Percentiles rank a stretch among this genome's conserved stretches.
Evolutionary conservation across 768 basidiomycete genomes (phyloP).

Genomic region (Boletus fagicola): DNA sequence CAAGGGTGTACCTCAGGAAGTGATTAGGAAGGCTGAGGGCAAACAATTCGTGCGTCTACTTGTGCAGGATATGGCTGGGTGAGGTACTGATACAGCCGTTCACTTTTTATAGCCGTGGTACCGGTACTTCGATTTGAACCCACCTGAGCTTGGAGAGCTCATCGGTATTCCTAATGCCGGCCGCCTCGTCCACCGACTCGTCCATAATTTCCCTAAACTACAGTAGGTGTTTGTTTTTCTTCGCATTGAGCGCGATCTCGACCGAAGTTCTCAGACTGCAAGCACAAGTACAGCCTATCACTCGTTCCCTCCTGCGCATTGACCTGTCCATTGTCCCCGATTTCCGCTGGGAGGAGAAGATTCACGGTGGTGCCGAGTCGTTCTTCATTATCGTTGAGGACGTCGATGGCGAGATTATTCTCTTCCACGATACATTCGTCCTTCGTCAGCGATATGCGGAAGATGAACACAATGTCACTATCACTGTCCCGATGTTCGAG

Average conservation of each 20-base stretch:
- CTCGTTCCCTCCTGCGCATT: conserved; percentile 85
- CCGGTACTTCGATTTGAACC: conserved; percentile 90
- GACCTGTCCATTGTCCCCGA: conserved; percentile 96
- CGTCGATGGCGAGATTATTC: conserved; percentile 93
- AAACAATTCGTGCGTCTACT: conserved; percentile 84
- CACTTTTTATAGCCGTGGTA: conserved; percentile 73
- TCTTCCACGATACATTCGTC: conserved; percentile 92
- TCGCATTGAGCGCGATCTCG: neutral
- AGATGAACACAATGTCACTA: conserved; percentile 90
- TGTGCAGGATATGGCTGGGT: neutral
- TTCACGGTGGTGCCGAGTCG: conserved; percentile 83
- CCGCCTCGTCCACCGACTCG: conserved; percentile 84
- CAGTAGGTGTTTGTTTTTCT: conserved; percentile 49
- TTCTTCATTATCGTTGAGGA: conserved; percentile 96
- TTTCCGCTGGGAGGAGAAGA: conserved; percentile 96
- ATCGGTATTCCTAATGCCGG: conserved; percentile 94
- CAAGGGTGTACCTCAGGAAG: conserved; percentile 82
- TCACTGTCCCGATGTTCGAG: conserved; percentile 96
- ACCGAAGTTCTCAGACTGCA: conserved; percentile 54
- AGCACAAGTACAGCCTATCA: conserved; percentile 96
- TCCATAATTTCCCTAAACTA: conserved; percentile 95
- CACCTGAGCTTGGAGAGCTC: conserved; percentile 92
- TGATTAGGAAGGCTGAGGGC: conserved; percentile 87
- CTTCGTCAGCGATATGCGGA: conserved; percentile 90
- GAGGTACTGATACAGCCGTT: neutral